A percentile compares a stretch with the other conserved stretches of the same genome.
Evolutionary conservation across 1,139 yeast genomes (phyloP).

Genomic region (Protomyces arabidopsidicola): DNA sequence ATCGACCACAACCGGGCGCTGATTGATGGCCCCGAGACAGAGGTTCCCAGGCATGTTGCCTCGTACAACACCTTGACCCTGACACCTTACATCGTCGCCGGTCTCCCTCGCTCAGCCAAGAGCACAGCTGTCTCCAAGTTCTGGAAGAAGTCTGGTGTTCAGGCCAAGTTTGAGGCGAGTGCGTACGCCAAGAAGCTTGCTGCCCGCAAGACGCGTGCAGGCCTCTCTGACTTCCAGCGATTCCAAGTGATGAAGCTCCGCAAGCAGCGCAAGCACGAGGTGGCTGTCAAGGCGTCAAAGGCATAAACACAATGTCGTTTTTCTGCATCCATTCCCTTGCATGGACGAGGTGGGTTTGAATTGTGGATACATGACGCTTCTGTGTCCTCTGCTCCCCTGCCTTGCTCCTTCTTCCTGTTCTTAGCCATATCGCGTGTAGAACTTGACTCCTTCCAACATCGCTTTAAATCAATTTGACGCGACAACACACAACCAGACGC

Average conservation of each 20-base stretch:
- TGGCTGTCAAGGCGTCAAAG: conserved; percentile 21
- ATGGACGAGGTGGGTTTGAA: too few species aligned
- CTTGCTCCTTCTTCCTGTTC: too few species aligned
- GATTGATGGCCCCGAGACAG: conserved; percentile 89
- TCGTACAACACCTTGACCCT: conserved; percentile 81
- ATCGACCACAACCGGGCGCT: conserved; percentile 98
- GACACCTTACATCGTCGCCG: conserved; percentile 82
- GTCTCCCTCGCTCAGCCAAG: conserved; percentile 92
- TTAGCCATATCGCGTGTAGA: too few species aligned
- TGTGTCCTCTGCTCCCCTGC: too few species aligned
- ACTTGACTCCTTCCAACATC: too few species aligned
- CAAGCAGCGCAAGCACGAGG: conserved; percentile 44
- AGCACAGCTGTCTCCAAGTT: conserved; percentile 80
- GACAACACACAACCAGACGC: too few species aligned
- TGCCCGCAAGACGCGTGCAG: conserved; percentile 85
- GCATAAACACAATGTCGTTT: neutral
- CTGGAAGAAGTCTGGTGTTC: conserved; percentile 88
- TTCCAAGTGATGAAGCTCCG: conserved; percentile 67
- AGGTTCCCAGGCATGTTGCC: conserved; percentile 87
- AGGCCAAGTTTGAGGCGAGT: conserved; percentile 86
- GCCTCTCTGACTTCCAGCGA: conserved; percentile 96
- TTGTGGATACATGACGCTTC: too few species aligned
- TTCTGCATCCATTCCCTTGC: neutral
- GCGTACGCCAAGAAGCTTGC: conserved; percentile 98
- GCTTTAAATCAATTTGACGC: too few species aligned